Evolutionary conservation across 371 early-diverging fungal species (phyloP), one percentile per base, ranked within the genome.

Genomic region (Nematocida sp.): DNA sequence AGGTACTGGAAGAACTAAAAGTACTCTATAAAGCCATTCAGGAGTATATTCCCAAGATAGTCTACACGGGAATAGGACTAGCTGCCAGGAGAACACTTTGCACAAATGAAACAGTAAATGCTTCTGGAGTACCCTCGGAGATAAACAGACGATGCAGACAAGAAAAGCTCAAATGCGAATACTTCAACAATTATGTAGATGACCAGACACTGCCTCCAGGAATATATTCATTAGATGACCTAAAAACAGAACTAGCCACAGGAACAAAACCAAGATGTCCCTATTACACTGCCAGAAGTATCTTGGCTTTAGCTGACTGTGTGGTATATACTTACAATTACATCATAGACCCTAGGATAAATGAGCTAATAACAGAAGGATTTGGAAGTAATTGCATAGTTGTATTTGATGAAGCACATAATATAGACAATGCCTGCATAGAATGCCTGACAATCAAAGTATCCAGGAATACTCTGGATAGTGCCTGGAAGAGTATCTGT

Each of bases 321-420:
- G 86, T 97, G 70, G 92, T 99, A 34, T 97, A 92, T 85, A 91
- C 92, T 52, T 99, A 95, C 81, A 96, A 96, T 82, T 97, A 97
- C 81, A 87, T 99, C 84, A 85, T 99, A 58, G 99, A 99, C 83
- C 98, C 98, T 19, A 92, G 93, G 84, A 94, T 97, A 4, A 95
- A 94, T 13, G 93, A 94, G 37, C 81, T 96, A 51, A 91, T 97
- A 5, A 91, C 92, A 0, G 89, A 88, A 81, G 92, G 94, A 66
- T 74, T 99, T 31, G 87, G 90, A n/a, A 43, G 55, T 27, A 91
- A 96, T 65, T 87, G 88, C 60, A 93, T 97, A 61, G 91, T 99
- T 3, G 91, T 99, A 2, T 97, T 99, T 86, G 99, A 99, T 84
- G 98, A 99, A 80, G 98, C 98, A 1, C 98, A 99, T 85, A 97